A percentile compares a stretch with the other conserved stretches of the same genome.
phyloP scores from a whole-genome alignment of 177 flowering plant species.

The Vitis hybrid region DNA sequence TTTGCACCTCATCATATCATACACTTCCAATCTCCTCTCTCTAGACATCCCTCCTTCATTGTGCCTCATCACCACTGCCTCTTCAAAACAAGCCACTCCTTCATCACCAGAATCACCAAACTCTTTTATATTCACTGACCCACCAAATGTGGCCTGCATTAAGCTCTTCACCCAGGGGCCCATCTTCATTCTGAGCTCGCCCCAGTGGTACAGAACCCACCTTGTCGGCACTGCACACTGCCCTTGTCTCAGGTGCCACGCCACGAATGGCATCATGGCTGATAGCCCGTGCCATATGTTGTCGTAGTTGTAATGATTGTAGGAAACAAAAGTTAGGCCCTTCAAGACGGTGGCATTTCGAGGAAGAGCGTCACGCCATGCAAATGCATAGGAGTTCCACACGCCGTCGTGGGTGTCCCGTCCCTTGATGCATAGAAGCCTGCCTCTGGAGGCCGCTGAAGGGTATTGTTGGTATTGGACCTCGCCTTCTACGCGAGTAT shows the following conservation, averaged over 20 bases:
- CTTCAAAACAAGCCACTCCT: constrained; percentile 26
- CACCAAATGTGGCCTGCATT: constrained; percentile 31
- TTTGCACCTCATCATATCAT: constrained; percentile 22
- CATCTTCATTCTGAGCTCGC: constrained; percentile 38
- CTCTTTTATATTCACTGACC: constrained; percentile 16
- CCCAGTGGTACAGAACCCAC: constrained; percentile 44
- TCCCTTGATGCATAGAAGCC: constrained; percentile 44
- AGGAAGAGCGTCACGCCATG: constrained; percentile 44
- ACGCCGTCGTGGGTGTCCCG: constrained; percentile 31
- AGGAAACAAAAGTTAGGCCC: constrained; percentile 43
- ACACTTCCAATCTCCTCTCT: constrained; percentile 20
- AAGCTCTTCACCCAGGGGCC: constrained; percentile 39
- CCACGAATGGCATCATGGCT: constrained; percentile 38
- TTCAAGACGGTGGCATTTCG: constrained; percentile 21
- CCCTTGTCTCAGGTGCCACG: constrained; percentile 41
- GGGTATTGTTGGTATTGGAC: constrained; percentile 42
- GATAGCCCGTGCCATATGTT: constrained; percentile 47
- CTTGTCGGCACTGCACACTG: constrained; percentile 27
- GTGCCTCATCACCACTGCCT: constrained; percentile 30
- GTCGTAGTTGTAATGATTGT: constrained; percentile 36
- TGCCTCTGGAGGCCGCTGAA: constrained; percentile 37
- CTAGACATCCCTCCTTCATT: constrained; percentile 22
- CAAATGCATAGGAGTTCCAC: constrained; percentile 43
- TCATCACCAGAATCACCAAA: constrained; percentile 7
- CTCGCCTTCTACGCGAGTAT: constrained; percentile 31